These are phyloP conservation scores for Solanum clarkiae DNA, from an alignment of 257 asterid genomes.

Conservation along the genomic window DNA sequence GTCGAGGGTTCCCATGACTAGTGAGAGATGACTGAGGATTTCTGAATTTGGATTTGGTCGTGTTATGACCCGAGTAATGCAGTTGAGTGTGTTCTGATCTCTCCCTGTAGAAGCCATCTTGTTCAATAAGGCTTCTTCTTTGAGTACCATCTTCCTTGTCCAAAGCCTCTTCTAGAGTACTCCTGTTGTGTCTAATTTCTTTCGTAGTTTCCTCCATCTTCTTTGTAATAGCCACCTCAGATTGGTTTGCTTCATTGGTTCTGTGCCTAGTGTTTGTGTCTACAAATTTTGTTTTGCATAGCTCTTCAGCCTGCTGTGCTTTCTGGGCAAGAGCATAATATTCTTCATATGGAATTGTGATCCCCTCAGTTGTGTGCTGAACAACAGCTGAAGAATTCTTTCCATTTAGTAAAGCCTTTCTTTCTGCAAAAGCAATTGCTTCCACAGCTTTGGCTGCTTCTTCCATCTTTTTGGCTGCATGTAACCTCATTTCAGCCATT, in stretches of 20 bases:
- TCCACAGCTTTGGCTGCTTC: slow-evolving; percentile 88
- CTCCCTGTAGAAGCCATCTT: slow-evolving; percentile 9
- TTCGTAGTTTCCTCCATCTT: slow-evolving; percentile 26
- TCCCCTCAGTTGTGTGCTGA: slow-evolving; percentile 20
- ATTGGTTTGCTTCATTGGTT: slow-evolving; percentile 6
- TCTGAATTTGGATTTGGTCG: slow-evolving; percentile 37
- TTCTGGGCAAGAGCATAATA: slow-evolving; percentile 41
- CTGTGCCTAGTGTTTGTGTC: slow-evolving; percentile 14
- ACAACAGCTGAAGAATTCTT: slow-evolving; percentile 2
- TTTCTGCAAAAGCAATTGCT: slow-evolving; percentile 53
- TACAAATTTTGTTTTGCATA: slow-evolving; percentile 54
- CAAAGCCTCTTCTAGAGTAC: slow-evolving; percentile 17
- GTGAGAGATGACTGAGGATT: slow-evolving; percentile 23
- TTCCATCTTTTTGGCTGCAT: slow-evolving; percentile 90
- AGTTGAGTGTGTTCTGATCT: slow-evolving; percentile 1
- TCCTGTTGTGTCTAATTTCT: slow-evolving; percentile 16
- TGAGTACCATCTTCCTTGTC: slow-evolving; percentile 12
- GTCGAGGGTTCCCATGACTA: slow-evolving; percentile 11
- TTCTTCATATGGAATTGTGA: slow-evolving; percentile 65
- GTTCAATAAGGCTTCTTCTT: neutral
- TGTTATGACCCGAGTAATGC: slow-evolving; percentile 6
- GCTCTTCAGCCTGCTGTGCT: slow-evolving; percentile 46
- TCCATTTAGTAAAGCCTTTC: slow-evolving; percentile 6
- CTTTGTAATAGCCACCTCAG: slow-evolving; percentile 36
- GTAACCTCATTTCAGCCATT: slow-evolving; percentile 87